Base-by-base conservation (phyloP, 2,329 filamentous ascomycete genomes). In the Triangularia verruculosa region DNA sequence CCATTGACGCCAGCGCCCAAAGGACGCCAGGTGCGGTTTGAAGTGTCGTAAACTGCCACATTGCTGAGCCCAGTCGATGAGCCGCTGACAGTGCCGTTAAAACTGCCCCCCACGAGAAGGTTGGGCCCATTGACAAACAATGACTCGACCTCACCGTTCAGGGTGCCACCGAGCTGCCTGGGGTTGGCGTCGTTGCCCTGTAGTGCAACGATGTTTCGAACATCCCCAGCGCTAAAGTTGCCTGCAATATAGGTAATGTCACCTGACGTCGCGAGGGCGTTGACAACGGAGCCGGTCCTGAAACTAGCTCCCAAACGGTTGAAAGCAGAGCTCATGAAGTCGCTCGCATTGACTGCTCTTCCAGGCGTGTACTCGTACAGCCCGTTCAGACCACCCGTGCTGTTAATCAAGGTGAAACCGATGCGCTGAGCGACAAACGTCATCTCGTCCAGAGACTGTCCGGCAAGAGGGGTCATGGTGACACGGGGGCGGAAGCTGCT, bases 401-500 rank as follows among this genome's bases (percentile, higher is more conserved):
- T 89, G 67, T 87, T 88, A 68, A 89, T 83, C 55, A 92, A 80
- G 22, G 81, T 88, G 74, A 97, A 97, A 9, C 89, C 87, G 47
- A 98, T 87, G 62, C 90, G 86, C 73, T 96, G 93, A 8, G 95
- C 95, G n/a, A 99, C 95, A 68, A 98, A 79, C 1, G 89, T 90
- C 73, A 95, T 80, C 61, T 84, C 77, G 6, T 82, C 77, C 32
- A 87, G 77, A 12, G 78, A 77, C 75, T 93, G 90, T 43, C 85
- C 87, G 30, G 83, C 74, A 22, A 86, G 79, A 4, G 94, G 90
- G 0, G 86, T 83, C 53, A 99, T 79, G 0, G 90, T 96, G 59
- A 99, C 87, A 4, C 86, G 86, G 13, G 94, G 92, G 51, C 88
- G 88, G 80, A 97, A 97, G 20, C 83, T 84, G 66, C 79, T 80